These are phyloP conservation scores for Naganishia albida DNA, from an alignment of 1,284 basidiomycete species.

Conservation along the genomic window DNA sequence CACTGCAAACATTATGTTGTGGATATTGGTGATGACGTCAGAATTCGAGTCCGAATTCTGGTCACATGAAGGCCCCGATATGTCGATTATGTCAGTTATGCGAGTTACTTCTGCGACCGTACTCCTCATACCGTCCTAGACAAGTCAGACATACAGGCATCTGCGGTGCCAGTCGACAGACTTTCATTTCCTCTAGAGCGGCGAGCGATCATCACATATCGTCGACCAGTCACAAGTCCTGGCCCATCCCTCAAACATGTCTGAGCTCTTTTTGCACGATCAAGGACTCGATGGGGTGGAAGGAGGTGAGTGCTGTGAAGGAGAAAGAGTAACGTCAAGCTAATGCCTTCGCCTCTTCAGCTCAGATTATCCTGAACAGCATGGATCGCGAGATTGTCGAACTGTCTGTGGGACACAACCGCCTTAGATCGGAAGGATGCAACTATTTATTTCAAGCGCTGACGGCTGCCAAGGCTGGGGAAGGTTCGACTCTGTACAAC, in stretches of 20 bases:
- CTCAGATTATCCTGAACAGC: slow-evolving; percentile 20
- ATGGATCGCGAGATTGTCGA: slow-evolving; percentile 22
- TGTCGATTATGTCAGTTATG: too few species aligned
- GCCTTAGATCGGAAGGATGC: slow-evolving; percentile 17
- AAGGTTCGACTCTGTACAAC: slow-evolving; percentile 6
- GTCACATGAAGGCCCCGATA: too few species aligned
- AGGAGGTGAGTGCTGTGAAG: slow-evolving; percentile 2
- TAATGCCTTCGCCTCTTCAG: slow-evolving; percentile 1
- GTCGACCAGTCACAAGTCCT: too few species aligned
- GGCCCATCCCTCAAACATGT: not conserved
- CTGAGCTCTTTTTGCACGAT: slow-evolving; percentile 23
- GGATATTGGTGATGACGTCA: too few species aligned
- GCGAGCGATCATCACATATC: too few species aligned
- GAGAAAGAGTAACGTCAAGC: not conserved
- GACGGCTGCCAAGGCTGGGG: slow-evolving; percentile 11
- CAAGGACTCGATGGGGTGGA: slow-evolving; percentile 23
- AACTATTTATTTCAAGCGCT: slow-evolving; percentile 20
- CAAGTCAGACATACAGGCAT: too few species aligned
- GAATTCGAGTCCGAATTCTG: too few species aligned
- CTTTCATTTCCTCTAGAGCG: too few species aligned
- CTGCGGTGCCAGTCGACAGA: too few species aligned
- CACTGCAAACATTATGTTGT: too few species aligned
- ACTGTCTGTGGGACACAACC: slow-evolving; percentile 21
- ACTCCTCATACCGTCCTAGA: too few species aligned
- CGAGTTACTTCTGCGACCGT: too few species aligned